These are phyloP conservation scores for Fusarium sp. DNA, from an alignment of 2,329 filamentous ascomycete species.

Conservation along the genomic window DNA sequence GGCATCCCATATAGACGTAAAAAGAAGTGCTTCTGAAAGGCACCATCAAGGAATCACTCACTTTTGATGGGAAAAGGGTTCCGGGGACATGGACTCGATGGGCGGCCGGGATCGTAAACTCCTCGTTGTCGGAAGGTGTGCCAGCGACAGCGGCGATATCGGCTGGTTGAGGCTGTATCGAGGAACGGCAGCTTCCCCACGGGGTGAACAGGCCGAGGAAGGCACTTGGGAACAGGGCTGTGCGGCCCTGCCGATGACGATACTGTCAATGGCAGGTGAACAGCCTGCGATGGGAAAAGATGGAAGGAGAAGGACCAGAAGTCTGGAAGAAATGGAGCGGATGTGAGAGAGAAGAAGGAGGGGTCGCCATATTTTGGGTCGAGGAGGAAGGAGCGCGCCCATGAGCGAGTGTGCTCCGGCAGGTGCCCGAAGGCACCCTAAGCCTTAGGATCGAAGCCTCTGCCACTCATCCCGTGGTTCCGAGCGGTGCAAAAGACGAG, in stretches of 20 bases:
- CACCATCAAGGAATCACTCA: neutral
- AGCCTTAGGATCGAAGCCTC: conserved; percentile 22
- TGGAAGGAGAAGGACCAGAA: conserved; percentile 2
- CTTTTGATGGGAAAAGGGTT: neutral
- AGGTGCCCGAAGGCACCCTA: neutral
- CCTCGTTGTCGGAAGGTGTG: neutral
- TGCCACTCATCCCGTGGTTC: neutral
- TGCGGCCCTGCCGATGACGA: neutral
- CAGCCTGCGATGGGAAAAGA: neutral
- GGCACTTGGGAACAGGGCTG: neutral
- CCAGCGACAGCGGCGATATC: neutral
- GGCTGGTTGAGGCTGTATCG: neutral
- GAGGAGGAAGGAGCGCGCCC: conserved; percentile 14
- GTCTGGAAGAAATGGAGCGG: conserved; percentile 11
- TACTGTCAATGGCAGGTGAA: neutral
- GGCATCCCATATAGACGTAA: neutral
- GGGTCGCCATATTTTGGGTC: conserved; percentile 5
- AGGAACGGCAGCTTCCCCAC: neutral
- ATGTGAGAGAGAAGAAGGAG: conserved; percentile 3
- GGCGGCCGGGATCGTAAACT: neutral
- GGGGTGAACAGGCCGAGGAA: neutral
- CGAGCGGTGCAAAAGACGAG: neutral
- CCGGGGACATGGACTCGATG: neutral
- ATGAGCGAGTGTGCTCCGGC: conserved; percentile 9
- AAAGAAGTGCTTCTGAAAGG: neutral